These are phyloP conservation scores for Talaromyces adpressus DNA, from an alignment of 495 filamentous ascomycete species.

Conservation along the genomic window DNA sequence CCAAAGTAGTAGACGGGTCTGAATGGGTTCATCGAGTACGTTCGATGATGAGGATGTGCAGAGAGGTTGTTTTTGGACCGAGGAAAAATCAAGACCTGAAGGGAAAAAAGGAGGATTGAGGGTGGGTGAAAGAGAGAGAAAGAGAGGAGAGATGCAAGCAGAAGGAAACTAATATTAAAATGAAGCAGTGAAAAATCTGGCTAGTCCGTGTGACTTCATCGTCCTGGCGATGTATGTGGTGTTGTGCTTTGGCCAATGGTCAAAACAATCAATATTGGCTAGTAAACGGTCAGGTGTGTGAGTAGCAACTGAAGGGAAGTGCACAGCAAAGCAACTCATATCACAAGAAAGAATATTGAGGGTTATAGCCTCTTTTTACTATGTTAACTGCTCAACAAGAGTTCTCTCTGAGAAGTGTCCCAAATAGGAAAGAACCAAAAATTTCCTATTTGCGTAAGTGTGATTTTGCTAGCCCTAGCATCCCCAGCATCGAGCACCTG, in stretches of 20 bases:
- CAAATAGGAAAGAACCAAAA: conserved; percentile 1
- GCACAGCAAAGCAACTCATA: background rate
- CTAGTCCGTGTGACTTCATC: background rate
- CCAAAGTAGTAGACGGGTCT: background rate
- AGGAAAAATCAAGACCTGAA: background rate
- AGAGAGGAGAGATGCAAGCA: conserved; percentile 9
- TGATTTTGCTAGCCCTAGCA: background rate
- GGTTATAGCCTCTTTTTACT: background rate
- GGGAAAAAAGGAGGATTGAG: conserved; percentile 14
- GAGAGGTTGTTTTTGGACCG: background rate
- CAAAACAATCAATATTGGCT: background rate
- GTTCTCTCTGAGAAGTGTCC: background rate
- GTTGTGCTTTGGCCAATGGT: background rate
- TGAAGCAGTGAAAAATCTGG: background rate
- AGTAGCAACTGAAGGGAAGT: background rate
- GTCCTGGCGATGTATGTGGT: background rate
- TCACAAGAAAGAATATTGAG: background rate
- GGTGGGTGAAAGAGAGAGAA: conserved; percentile 8
- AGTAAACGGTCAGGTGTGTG: background rate
- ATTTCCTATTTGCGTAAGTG: conserved; percentile 7
- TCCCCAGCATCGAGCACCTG: background rate
- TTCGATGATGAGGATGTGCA: background rate
- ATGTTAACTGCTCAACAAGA: background rate
- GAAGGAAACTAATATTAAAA: background rate
- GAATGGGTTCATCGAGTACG: background rate